Base-by-base conservation (phyloP, 805 yeast species). In the Saccharomycopsis schoenii region DNA sequence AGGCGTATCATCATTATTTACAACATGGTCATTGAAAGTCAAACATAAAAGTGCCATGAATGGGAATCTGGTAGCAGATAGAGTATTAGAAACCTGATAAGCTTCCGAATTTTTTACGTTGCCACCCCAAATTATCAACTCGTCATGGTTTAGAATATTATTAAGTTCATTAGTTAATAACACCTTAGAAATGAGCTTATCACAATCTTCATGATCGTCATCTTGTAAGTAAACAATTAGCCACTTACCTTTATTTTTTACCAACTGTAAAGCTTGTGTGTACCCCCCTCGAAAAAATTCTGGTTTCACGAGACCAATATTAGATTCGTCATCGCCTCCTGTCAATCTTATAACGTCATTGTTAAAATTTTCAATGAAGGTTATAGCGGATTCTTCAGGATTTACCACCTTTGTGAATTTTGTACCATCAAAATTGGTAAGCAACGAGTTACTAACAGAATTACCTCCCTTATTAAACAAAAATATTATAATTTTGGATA, bases 91-190 rank as follows among this genome's bases (percentile, higher is more conserved):
- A 15, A 90, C 84, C 67, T 89, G 96, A 68, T 82, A 84, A 1
- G 93, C 89, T 71, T 93, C 98, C 21, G 91, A 83, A 61, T 84
- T 83, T n/a, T 81, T 79, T 25, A 87, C 81, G 68, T 89, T 86
- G 9, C 97, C 97, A 51, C 92, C 96, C 98, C 98, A 93, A 1
- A 89, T 72, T 2, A 89, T 65, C 1, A 85, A 70, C 55, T 88
- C 79, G 56, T 78, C 79, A 21, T 80, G 79, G 21, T 72, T 73
- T 59, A 83, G 68, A 66, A 78, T 75, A 42, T 75, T 71, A 14
- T 81, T 73, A 59, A 88, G 82, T 29, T 70, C 71, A 1, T 76
- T 78, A 62, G 81, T 76, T 52, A 83, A 73, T 56, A 90, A 70
- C 2, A 89, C 78, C 11, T 78, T 77, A 14, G 77, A 71, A 57